Percentiles rank a stretch among this genome's conserved stretches.
Conservation (phyloP, 805 yeast species). For the Maudiozyma serrabonitensis region DNA sequence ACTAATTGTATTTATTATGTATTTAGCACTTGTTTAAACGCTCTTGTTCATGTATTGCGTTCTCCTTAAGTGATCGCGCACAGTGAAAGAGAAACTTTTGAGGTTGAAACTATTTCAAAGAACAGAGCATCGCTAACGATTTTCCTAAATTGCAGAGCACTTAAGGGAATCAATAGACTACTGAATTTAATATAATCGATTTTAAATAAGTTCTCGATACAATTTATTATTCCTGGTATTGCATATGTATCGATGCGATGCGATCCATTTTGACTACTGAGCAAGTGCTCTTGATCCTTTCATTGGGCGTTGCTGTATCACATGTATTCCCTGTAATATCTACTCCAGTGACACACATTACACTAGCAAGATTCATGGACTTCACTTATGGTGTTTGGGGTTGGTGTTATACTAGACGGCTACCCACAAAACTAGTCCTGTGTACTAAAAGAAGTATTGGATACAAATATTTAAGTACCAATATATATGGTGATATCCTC, state of each 20-base stretch:
- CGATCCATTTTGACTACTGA: background rate
- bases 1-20: no score
- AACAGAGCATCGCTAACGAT: no score
- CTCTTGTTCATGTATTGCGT: no score
- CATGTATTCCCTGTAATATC: constrained; percentile 52
- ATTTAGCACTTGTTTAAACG: no score
- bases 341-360: constrained; percentile 46
- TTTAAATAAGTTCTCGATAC: no score
- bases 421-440: background rate
- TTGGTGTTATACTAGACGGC: constrained; percentile 34
- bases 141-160: no score
- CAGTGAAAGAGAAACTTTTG: no score
- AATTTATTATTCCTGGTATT: background rate
- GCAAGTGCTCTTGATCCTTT: background rate
- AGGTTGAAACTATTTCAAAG: no score
- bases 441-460: constrained; percentile 18
- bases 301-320: constrained; percentile 37
- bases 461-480: constrained; percentile 15
- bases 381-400: constrained; percentile 65
- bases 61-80: no score
- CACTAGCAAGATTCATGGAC: constrained; percentile 41
- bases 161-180: no score
- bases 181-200: no score
- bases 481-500: constrained; percentile 32
- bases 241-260: background rate